phyloP scores from a whole-genome alignment of 768 basidiomycete genomes.

The Coprinellus aureogranulatus region DNA sequence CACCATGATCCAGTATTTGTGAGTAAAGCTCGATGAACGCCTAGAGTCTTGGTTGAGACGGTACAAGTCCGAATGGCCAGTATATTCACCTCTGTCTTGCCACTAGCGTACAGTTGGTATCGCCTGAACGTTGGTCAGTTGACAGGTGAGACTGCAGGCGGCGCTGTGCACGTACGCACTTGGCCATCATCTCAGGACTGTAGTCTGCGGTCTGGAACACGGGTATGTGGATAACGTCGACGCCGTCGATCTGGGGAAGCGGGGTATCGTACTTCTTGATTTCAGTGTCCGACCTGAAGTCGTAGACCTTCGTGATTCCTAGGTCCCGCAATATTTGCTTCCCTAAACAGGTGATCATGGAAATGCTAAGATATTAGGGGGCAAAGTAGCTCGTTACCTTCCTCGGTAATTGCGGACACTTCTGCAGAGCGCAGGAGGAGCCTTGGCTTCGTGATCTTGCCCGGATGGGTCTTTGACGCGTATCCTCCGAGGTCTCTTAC shows the following conservation, averaged over 20 bases:
- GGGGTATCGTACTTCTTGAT: conserved; percentile 71
- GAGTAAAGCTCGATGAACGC: conserved; percentile 79
- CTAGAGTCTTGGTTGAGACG: conserved; percentile 30
- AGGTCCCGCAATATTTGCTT: conserved; percentile 54
- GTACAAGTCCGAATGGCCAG: background rate
- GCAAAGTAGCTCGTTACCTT: conserved; percentile 43
- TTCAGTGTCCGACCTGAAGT: conserved; percentile 78
- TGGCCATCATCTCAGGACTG: conserved; percentile 81
- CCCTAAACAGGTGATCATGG: conserved; percentile 47
- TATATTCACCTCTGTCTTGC: conserved; percentile 64
- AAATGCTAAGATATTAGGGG: background rate
- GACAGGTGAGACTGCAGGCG: background rate
- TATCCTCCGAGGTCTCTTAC: conserved; percentile 70
- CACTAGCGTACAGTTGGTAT: conserved; percentile 74
- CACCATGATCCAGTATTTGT: conserved; percentile 76
- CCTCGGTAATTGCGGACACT: conserved; percentile 63
- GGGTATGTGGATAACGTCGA: conserved; percentile 59
- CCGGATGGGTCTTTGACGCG: conserved; percentile 43
- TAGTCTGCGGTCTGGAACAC: conserved; percentile 76
- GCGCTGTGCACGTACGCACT: conserved; percentile 54
- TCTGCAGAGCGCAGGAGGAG: conserved; percentile 71
- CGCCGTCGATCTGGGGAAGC: conserved; percentile 59
- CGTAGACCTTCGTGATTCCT: conserved; percentile 68
- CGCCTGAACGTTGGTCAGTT: conserved; percentile 39
- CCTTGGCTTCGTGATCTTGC: conserved; percentile 54